These are phyloP conservation scores for Aegilops umbellulata DNA, from an alignment of 176 grass and related monocot genomes.

Conservation along the genomic window DNA sequence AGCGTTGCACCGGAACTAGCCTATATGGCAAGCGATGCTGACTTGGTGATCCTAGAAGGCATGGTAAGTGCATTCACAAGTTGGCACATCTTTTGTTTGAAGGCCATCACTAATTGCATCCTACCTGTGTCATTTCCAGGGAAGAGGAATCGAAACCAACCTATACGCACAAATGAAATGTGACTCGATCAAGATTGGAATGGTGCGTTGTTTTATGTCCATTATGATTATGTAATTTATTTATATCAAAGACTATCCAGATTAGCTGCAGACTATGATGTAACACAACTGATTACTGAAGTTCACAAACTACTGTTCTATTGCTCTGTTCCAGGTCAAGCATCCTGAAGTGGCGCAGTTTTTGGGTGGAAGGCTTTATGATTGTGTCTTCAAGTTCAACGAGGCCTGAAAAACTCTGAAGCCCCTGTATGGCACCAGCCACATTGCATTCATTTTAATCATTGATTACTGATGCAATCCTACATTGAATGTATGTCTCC, in stretches of 20 bases:
- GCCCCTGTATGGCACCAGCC: not conserved
- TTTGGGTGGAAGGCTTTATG: conserved; percentile 95
- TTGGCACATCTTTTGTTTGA: not conserved
- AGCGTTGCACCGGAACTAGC: conserved; percentile 85
- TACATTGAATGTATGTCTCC: not conserved
- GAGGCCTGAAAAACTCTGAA: conserved; percentile 62
- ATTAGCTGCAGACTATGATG: not conserved
- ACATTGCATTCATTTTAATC: not conserved
- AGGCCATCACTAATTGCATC: not conserved
- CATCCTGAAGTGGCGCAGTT: conserved; percentile 96
- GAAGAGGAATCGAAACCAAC: conserved; percentile 95
- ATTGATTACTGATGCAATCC: not conserved
- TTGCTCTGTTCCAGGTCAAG: conserved; percentile 64
- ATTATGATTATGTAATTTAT: conserved; percentile 1
- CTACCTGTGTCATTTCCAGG: conserved; percentile 44
- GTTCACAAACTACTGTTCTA: not conserved
- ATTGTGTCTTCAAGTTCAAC: conserved; percentile 95
- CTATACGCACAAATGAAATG: conserved; percentile 92
- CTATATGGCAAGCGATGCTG: conserved; percentile 74
- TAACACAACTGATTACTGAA: not conserved
- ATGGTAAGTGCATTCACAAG: conserved; percentile 60
- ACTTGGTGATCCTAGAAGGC: conserved; percentile 84
- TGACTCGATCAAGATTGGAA: conserved; percentile 96
- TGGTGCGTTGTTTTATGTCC: conserved; percentile 47
- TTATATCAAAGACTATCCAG: not conserved